Evolutionary conservation across 768 basidiomycete species (phyloP).

Genomic region (Trametes maxima): DNA sequence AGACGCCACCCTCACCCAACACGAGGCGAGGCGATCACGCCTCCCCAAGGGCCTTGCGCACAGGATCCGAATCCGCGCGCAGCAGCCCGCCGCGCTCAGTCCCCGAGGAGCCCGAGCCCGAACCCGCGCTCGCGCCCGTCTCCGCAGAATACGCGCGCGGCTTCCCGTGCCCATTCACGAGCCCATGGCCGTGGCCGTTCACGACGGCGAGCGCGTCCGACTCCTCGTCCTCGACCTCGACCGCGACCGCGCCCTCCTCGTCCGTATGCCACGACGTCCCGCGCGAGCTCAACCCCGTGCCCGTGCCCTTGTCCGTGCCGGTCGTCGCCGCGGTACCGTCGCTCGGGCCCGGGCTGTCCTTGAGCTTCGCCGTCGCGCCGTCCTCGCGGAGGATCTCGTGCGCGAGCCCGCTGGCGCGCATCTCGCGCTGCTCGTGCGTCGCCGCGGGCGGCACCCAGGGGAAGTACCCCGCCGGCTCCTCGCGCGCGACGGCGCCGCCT

Average conservation of each 20-base stretch:
- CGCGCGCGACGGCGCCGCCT: slow-evolving; percentile 1
- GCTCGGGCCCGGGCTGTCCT: slow-evolving; percentile 17
- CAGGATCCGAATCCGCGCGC: slow-evolving; percentile 25
- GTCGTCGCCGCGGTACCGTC: slow-evolving; percentile 18
- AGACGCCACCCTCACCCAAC: too few species aligned
- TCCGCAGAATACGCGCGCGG: slow-evolving; percentile 24
- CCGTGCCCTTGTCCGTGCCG: slow-evolving; percentile 8
- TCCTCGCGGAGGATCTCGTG: slow-evolving; percentile 31
- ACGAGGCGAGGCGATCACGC: too few species aligned
- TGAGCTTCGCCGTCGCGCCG: slow-evolving; percentile 9
- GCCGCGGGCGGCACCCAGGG: slow-evolving; percentile 37
- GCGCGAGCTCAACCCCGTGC: slow-evolving; percentile 24
- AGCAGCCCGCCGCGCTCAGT: slow-evolving; percentile 11
- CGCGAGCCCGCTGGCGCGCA: slow-evolving; percentile 32
- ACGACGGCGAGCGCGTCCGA: not conserved
- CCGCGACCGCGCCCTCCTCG: slow-evolving; percentile 9
- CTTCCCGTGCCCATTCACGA: slow-evolving; percentile 10
- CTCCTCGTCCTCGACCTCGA: not conserved
- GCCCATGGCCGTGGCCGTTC: slow-evolving; percentile 4
- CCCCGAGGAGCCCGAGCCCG: not conserved
- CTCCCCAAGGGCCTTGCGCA: slow-evolving; percentile 11
- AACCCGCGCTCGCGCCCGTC: slow-evolving; percentile 1
- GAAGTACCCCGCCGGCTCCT: slow-evolving; percentile 43
- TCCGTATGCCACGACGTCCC: slow-evolving; percentile 32
- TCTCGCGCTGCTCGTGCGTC: not conserved